Evolutionary conservation across 2,329 filamentous ascomycete species (phyloP), one percentile per base, ranked within the genome.

Genomic region (Colletotrichum tofieldiae): DNA sequence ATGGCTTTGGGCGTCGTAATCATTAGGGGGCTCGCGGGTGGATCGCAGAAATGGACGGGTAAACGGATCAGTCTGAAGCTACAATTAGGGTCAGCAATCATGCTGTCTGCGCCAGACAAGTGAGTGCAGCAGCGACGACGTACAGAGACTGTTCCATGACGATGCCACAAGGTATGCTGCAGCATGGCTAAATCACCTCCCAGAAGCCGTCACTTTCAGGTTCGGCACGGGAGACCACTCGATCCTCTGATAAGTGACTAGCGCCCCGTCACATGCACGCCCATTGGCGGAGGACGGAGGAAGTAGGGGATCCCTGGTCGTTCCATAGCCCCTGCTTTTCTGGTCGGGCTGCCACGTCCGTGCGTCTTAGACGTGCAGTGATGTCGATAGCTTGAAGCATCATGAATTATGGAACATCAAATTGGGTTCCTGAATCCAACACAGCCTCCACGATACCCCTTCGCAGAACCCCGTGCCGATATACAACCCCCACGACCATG

Each of bases 401-500:
- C n/a, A 51, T 23, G 55, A 47, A 59, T 29, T 55, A 45, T 56
- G 45, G 29, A 61, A 26, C 32, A 26, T 62, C 43, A 12, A 18
- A n/a, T 26, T 35, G n/a, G 20, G 6, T 41, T 20, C 32, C 45
- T 26, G 18, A 29, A 29, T 37, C 61, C 26, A 43, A 23, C 37
- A 14, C 12, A 39, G 29, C 20, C 39, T 47, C 26, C 32, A 60
- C 51, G 32, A 64, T 59, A 63, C 45, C 59, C 9, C 14, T 49
- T 26, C 3, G 2, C 18, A 39, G 6, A 37, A 14, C n/a, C 18
- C 9, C 16, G 7, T 45, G 35, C 35, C 35, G n/a, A 23, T 4
- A 55, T 26, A 12, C 26, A 18, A 5, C 0, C 8, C 20, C 18
- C 16, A 41, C 54, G 20, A 75, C 37, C 32, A 90, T 90, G 88